Percentiles rank a stretch among this genome's conserved stretches.
These are phyloP conservation scores for Ligustrum vulgare DNA, from an alignment of 257 asterid genomes.

Conservation along the genomic window DNA sequence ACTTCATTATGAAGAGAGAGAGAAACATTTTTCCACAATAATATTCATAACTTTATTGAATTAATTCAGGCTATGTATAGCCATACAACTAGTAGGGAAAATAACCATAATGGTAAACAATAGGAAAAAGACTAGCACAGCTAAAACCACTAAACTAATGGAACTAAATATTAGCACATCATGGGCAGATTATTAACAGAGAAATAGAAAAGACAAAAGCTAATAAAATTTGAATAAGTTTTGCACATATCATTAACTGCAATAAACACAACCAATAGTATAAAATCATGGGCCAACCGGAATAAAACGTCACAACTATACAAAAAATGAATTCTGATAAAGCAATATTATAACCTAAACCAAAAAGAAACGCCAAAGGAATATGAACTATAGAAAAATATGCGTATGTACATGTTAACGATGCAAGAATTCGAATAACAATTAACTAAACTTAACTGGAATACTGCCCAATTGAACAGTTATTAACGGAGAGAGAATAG, in stretches of 20 bases:
- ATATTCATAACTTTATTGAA: too few species aligned
- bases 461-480: background rate
- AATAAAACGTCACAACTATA: background rate
- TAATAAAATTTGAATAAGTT: too few species aligned
- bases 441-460: background rate
- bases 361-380: background rate
- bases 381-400: background rate
- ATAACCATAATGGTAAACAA: too few species aligned
- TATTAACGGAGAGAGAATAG: background rate
- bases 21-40: too few species aligned
- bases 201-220: too few species aligned
- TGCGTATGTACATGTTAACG: background rate
- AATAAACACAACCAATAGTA: background rate
- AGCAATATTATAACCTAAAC: background rate
- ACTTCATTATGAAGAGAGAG: too few species aligned
- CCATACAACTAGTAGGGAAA: too few species aligned
- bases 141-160: too few species aligned
- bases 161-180: too few species aligned
- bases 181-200: too few species aligned
- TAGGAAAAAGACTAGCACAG: too few species aligned
- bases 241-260: background rate
- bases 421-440: background rate
- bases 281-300: background rate
- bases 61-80: too few species aligned
- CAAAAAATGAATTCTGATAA: background rate